Conservation (phyloP, 495 filamentous ascomycete species). For the Pseudoneurospora amorphoporcata region DNA sequence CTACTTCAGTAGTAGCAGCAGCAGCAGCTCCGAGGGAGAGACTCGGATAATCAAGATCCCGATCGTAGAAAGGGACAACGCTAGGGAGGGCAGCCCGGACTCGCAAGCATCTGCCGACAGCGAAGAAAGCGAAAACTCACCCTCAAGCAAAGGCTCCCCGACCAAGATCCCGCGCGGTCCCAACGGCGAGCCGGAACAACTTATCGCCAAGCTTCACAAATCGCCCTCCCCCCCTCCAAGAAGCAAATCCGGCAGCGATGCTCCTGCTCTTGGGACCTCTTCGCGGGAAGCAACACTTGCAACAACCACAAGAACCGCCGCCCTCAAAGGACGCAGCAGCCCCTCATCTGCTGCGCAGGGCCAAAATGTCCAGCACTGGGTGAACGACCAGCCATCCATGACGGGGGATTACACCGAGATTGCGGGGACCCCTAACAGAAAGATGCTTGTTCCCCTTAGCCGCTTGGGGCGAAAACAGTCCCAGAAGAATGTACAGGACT, state of each 20-base stretch:
- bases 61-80: neutral
- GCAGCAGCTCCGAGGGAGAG: constrained; percentile 1
- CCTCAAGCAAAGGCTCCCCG: neutral
- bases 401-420: neutral
- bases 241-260: neutral
- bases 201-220: too few species aligned
- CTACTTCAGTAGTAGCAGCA: constrained; percentile 3
- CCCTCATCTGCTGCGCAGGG: neutral
- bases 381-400: neutral
- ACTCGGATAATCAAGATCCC: constrained; percentile 15
- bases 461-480: neutral
- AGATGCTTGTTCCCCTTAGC: neutral
- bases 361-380: neutral
- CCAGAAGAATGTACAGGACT: neutral
- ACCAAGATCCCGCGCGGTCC: too few species aligned
- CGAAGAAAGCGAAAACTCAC: neutral
- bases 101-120: neutral
- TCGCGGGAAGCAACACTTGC: neutral
- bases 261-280: neutral
- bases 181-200: too few species aligned
- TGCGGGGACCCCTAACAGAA: neutral
- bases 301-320: neutral
- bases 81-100: neutral
- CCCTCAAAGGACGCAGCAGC: neutral
- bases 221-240: too few species aligned